A percentile compares a stretch with the other conserved stretches of the same genome.
Evolutionary conservation across 371 early-diverging fungal genomes (phyloP).

Genomic region (Mucor velutinosus): DNA sequence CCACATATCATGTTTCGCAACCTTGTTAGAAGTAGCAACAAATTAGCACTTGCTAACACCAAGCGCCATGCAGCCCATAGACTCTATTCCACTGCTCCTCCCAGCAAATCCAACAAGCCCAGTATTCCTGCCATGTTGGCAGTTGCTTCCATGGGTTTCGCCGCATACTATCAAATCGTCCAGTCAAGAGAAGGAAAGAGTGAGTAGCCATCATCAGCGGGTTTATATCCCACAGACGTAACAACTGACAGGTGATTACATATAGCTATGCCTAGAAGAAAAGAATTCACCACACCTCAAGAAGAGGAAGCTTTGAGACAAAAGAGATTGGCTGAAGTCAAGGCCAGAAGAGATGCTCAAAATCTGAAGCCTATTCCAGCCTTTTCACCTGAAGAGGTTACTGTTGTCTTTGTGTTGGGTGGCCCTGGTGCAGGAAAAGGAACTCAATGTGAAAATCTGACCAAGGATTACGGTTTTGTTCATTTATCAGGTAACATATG

Average conservation of each 20-base stretch:
- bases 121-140: slow-evolving; percentile 53
- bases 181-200: slow-evolving; percentile 51
- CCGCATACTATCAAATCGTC: slow-evolving; percentile 50
- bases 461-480: slow-evolving; percentile 86
- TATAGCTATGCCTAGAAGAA: slow-evolving; percentile 30
- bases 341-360: slow-evolving; percentile 19
- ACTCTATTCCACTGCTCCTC: slow-evolving; percentile 22
- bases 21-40: slow-evolving; percentile 10
- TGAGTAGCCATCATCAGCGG: slow-evolving; percentile 17
- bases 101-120: slow-evolving; percentile 24
- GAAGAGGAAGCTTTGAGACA: slow-evolving; percentile 25
- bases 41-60: slow-evolving; percentile 4
- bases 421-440: slow-evolving; percentile 91
- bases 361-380: slow-evolving; percentile 31
- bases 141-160: slow-evolving; percentile 56
- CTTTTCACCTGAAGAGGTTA: slow-evolving; percentile 48
- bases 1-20: slow-evolving; percentile 21
- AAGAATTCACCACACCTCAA: slow-evolving; percentile 16
- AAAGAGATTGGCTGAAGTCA: slow-evolving; percentile 17
- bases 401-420: slow-evolving; percentile 76
- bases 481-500: slow-evolving; percentile 78
- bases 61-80: slow-evolving; percentile 13
- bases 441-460: slow-evolving; percentile 88
- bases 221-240: not conserved
- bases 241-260: not conserved